These are phyloP conservation scores for Candida odintsovae DNA, from an alignment of 805 yeast genomes.

Conservation along the genomic window DNA sequence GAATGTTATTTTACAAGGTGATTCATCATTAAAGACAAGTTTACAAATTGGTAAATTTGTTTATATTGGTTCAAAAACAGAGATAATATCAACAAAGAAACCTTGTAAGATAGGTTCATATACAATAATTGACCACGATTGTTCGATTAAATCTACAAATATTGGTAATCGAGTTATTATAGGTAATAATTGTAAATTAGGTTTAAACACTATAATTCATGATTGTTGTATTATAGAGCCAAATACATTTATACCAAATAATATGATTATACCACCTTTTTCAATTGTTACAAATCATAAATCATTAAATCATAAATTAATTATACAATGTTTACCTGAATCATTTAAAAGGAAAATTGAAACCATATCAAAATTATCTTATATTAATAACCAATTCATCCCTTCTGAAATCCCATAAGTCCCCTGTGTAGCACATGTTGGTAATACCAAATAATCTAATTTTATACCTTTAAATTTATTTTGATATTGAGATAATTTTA, in stretches of 20 bases:
- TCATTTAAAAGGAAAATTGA: constrained; percentile 26
- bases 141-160: constrained; percentile 29
- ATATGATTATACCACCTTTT: constrained; percentile 46
- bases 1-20: constrained; percentile 15
- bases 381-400: constrained; percentile 23
- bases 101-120: constrained; percentile 42
- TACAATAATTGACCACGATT: constrained; percentile 33
- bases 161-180: constrained; percentile 46
- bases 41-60: constrained; percentile 44
- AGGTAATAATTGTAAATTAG: constrained; percentile 36
- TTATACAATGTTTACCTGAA: constrained; percentile 18
- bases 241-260: constrained; percentile 36
- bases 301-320: constrained; percentile 4
- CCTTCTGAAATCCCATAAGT: constrained; percentile 23
- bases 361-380: constrained; percentile 12
- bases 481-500: constrained; percentile 3
- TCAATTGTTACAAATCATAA: constrained; percentile 29
- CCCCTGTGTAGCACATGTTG: constrained; percentile 10
- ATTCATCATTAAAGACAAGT: constrained; percentile 21
- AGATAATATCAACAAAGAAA: constrained; percentile 12
- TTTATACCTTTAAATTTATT: not conserved
- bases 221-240: constrained; percentile 46
- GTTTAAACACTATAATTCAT: constrained; percentile 34
- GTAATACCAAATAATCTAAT: constrained; percentile 14
- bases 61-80: constrained; percentile 25